phyloP scores from a whole-genome alignment of 345 rosid genomes.

The Lenwebbia sp. region DNA sequence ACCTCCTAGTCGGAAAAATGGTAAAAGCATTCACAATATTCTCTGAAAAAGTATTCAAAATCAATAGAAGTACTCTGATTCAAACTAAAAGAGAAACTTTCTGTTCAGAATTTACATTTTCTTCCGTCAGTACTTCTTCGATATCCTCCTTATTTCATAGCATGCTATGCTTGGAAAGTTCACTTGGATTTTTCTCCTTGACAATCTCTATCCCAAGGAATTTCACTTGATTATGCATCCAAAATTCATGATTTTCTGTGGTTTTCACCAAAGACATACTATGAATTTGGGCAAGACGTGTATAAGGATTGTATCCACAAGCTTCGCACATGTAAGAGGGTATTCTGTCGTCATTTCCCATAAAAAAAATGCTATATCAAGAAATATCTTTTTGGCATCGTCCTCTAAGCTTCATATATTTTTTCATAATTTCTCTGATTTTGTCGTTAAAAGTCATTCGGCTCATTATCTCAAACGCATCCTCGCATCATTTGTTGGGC shows the following conservation, averaged over 20 bases:
- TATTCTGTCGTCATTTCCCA: too few species aligned
- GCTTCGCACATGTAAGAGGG: too few species aligned
- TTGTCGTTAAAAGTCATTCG: background rate
- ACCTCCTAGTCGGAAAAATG: background rate
- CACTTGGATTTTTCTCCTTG: background rate
- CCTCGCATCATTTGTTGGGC: background rate
- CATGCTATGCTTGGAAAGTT: background rate
- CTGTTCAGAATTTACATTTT: background rate
- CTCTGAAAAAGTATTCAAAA: background rate
- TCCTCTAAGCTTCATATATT: conserved; percentile 1
- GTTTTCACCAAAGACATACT: background rate
- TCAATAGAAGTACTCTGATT: background rate
- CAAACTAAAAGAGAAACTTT: background rate
- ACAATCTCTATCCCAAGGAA: background rate
- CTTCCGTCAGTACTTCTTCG: background rate
- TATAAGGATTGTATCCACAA: background rate
- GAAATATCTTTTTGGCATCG: background rate
- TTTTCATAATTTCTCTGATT: background rate
- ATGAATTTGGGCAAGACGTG: background rate
- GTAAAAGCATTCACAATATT: too few species aligned
- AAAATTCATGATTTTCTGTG: background rate
- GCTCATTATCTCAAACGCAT: background rate
- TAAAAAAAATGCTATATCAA: background rate
- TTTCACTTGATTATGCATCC: background rate
- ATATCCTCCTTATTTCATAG: background rate